Evolutionary conservation across 163 green algal genomes (phyloP).

Genomic region (Volvox carteri): DNA sequence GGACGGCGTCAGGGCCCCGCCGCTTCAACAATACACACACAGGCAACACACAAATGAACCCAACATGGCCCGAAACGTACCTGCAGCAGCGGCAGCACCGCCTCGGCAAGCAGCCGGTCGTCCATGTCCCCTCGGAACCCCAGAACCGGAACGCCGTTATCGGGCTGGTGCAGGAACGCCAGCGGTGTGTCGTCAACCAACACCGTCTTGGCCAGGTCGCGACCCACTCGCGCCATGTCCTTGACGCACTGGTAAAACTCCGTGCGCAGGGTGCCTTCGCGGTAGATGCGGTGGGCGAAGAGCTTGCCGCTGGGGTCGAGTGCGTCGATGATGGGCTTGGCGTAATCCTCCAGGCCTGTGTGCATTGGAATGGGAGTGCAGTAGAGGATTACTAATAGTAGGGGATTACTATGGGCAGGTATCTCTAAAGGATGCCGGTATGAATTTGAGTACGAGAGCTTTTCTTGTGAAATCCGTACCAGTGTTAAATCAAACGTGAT

Average conservation of each 20-base stretch:
- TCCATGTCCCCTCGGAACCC: slow-evolving; percentile 86
- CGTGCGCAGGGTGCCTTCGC: slow-evolving; percentile 77
- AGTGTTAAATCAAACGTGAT: no score
- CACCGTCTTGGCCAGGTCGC: slow-evolving; percentile 77
- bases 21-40: no score
- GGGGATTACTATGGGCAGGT: no score
- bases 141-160: slow-evolving; percentile 90
- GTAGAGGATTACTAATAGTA: no score
- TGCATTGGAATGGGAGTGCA: no score
- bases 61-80: slow-evolving; percentile 46
- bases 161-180: slow-evolving; percentile 89
- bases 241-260: slow-evolving; percentile 89
- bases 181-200: slow-evolving; percentile 94
- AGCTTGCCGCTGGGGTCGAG: slow-evolving; percentile 75
- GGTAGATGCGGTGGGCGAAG: slow-evolving; percentile 82
- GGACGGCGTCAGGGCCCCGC: no score
- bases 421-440: no score
- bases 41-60: no score
- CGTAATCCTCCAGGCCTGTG: slow-evolving; percentile 91
- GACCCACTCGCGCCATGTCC: slow-evolving; percentile 82
- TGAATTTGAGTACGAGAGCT: no score
- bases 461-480: no score
- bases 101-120: slow-evolving; percentile 88
- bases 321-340: slow-evolving; percentile 85
- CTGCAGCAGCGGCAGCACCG: slow-evolving; percentile 88